Percentiles rank a stretch among this genome's conserved stretches.
Conservation (phyloP, 768 basidiomycete genomes). For the Lyophyllum semitale region DNA sequence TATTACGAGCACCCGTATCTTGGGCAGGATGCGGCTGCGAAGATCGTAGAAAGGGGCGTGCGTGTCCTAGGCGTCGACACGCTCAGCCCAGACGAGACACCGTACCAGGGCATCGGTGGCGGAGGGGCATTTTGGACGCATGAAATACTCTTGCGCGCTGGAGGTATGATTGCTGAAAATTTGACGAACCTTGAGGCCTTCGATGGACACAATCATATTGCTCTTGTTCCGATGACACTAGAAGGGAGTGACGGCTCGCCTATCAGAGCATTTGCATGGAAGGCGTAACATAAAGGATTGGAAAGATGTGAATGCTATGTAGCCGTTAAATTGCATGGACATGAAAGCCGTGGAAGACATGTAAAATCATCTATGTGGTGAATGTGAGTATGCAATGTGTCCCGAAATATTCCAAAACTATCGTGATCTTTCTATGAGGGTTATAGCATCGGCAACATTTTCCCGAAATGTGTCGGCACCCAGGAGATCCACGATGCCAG, state of each 20-base stretch:
- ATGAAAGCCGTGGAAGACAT: not conserved
- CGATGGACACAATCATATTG: slow-evolving; percentile 37
- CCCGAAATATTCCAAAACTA: no score
- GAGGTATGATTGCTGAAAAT: slow-evolving; percentile 73
- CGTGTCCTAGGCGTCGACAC: slow-evolving; percentile 64
- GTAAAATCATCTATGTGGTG: no score
- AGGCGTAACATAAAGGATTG: not conserved
- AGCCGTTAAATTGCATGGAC: not conserved
- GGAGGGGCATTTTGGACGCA: slow-evolving; percentile 55
- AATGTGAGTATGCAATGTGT: no score
- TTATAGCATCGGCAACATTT: slow-evolving; percentile 54
- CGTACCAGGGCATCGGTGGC: slow-evolving; percentile 33
- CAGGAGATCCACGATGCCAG: slow-evolving; percentile 51
- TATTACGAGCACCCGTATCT: slow-evolving; percentile 73
- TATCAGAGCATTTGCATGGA: slow-evolving; percentile 65
- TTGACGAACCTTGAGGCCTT: slow-evolving; percentile 54
- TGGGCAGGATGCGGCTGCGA: slow-evolving; percentile 48
- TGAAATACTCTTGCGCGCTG: slow-evolving; percentile 57
- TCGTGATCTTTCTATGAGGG: slow-evolving; percentile 35
- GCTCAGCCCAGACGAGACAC: slow-evolving; percentile 68
- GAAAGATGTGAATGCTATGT: not conserved
- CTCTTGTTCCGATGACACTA: slow-evolving; percentile 61
- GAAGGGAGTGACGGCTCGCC: slow-evolving; percentile 67
- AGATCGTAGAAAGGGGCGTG: slow-evolving; percentile 52
- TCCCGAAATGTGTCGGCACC: slow-evolving; percentile 49